phyloP scores from a whole-genome alignment of 352 stramenopile species.

The Plasmopara muralis region DNA sequence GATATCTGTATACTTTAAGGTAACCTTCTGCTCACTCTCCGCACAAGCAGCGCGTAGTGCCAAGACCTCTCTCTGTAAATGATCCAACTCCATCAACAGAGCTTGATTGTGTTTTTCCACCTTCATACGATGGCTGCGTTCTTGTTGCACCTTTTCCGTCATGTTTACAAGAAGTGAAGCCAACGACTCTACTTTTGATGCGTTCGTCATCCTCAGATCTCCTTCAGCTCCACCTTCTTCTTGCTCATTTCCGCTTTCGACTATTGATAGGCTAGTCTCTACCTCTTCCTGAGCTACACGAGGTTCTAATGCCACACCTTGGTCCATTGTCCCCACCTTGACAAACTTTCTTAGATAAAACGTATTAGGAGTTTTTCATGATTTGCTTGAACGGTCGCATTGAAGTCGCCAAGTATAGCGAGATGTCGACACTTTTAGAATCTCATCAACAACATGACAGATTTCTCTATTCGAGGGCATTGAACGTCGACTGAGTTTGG shows the following conservation, averaged over 20 bases:
- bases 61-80: slow-evolving; percentile 55
- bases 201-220: background rate
- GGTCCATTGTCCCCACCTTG: slow-evolving; percentile 10
- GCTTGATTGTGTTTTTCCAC: slow-evolving; percentile 62
- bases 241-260: too few species aligned
- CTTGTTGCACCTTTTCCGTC: slow-evolving; percentile 53
- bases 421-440: slow-evolving; percentile 19
- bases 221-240: too few species aligned
- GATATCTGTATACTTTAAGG: background rate
- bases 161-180: slow-evolving; percentile 53
- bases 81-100: slow-evolving; percentile 60
- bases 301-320: slow-evolving; percentile 2
- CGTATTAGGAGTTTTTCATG: background rate
- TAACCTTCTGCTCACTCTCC: slow-evolving; percentile 7
- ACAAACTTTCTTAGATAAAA: background rate
- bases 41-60: slow-evolving; percentile 40
- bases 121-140: slow-evolving; percentile 38
- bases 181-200: slow-evolving; percentile 28
- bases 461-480: background rate
- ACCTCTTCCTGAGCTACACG: slow-evolving; percentile 4
- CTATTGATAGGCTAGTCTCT: background rate
- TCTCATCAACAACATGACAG: slow-evolving; percentile 6
- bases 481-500: background rate
- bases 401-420: slow-evolving; percentile 21
- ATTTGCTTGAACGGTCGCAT: slow-evolving; percentile 7